Conservation (phyloP, 768 basidiomycete species). For the Hypholoma fasciculare region DNA sequence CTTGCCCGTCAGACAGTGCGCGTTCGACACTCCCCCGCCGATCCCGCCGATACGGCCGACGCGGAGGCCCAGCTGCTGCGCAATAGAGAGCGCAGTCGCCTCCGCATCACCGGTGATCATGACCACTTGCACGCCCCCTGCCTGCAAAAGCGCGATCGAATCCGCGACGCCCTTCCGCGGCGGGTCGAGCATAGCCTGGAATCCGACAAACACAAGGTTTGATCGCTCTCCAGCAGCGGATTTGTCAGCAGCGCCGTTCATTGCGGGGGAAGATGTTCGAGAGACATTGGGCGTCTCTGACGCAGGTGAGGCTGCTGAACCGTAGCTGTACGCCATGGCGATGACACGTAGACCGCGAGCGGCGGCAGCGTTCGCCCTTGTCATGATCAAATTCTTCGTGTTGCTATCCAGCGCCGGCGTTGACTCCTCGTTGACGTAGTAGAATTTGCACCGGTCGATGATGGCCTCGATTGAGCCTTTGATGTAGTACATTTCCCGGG, state of each 20-base stretch:
- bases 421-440: constrained; percentile 88
- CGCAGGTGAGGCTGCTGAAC: constrained; percentile 44
- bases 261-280: constrained; percentile 25
- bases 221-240: constrained; percentile 29
- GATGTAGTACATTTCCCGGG: constrained; percentile 82
- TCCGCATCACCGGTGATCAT: constrained; percentile 99
- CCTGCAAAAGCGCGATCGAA: constrained; percentile 77
- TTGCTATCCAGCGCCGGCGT: constrained; percentile 75
- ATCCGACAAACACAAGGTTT: constrained; percentile 87
- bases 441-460: constrained; percentile 83
- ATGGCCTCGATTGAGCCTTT: constrained; percentile 92
- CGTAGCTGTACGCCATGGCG: constrained; percentile 89
- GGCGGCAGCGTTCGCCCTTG: constrained; percentile 72
- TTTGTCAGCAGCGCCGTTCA: constrained; percentile 26
- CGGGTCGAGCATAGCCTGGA: constrained; percentile 95
- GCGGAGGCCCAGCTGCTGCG: constrained; percentile 78
- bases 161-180: constrained; percentile 93
- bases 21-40: constrained; percentile 40
- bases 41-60: constrained; percentile 63
- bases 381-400: constrained; percentile 65
- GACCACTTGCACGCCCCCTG: constrained; percentile 91
- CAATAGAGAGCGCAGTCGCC: constrained; percentile 87
- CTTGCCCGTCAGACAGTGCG: constrained; percentile 73
- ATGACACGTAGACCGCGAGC: constrained; percentile 82
- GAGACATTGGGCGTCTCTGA: constrained; percentile 9